Base-by-base conservation (phyloP, 129 eudicot genomes). In the Lonicera japonica region DNA sequence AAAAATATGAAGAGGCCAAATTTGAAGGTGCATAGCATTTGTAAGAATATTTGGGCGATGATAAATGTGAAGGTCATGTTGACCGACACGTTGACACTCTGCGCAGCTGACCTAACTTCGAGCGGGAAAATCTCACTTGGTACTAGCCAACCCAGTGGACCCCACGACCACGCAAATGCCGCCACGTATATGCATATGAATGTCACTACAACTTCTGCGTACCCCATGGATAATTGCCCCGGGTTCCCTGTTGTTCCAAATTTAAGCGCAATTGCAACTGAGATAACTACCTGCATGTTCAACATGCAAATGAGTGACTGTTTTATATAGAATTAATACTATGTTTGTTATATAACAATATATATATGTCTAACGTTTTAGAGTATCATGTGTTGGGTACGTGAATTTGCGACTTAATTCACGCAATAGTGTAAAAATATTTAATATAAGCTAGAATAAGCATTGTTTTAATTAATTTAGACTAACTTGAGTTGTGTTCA, bases 141-240 rank as follows among this genome's bases (percentile, higher is more conserved):
- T 8, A 82, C 82, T 22, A 82, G 63, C 88, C 88, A 82, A 5
- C 84, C 88, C 0, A 83, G 60, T 11, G 89, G 89, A 1, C 89
- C 89, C 89, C 89, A 82, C 5, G 89, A 82, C 89, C 89, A 83
- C 4, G 85, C 89, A 22, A 83, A 83, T 19, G 60, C 89, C 0
- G 80, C 63, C 0, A 83, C 79, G 61, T 79, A 83, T 5, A 83
- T 10, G 53, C 89, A 83, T 13, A 83, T 83, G 40, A 68, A 66
- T 0, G 21, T 6, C 18, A 83, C 85, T 18, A 83, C 77, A 5
- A 54, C 14, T 0, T 23, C 2, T 0, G 82, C 75, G 43, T 79
- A 83, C 77, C 82, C 61, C 61, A 11, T 61, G 14, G 67, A 70
- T 4, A 83, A 67, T 23, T 12, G 59, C 0, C 75, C 80, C 0